Evolutionary conservation across 352 stramenopile genomes (phyloP), one percentile per base, ranked within the genome.

Genomic region (Phytophthora sp.): DNA sequence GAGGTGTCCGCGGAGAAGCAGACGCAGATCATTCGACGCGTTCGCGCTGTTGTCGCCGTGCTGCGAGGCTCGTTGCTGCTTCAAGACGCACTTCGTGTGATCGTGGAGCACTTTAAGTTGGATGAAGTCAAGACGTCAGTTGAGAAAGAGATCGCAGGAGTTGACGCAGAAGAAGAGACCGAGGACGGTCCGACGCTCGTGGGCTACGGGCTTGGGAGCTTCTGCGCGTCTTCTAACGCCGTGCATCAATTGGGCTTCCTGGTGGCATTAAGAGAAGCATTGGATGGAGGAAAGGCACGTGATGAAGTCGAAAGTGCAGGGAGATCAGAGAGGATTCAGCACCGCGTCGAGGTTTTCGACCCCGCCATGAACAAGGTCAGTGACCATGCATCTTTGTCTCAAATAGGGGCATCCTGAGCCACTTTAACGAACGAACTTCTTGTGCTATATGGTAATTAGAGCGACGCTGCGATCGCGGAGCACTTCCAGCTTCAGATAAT

Each of bases 361-460:
- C 86, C 86, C 2, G 82, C 89, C 30, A 95, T 95, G 86, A 95
- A 80, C 54, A 62, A 88, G 71, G 86, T 90, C 60, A 44, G 56
- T 5, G 24, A 13, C 6, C 7, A 29, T 8, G 39, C 5, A 31
- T 50, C 1, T 4, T 49, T 47, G 38, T 13, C 18, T 38, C 31
- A 21, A 24, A 36, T 35, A 35, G n/a, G n/a, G n/a, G 8, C 9
- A 23, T 23, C 8, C n/a, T 46, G 18, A 51, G 8, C 23, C 21
- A 39, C 4, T 6, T 33, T 4, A 18, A 23, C 7, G n/a, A 42
- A 42, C 29, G 66, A 46, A 55, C 30, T 24, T 41, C 23, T 33
- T 2, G 2, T 57, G 26, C 21, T 31, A 11, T 54, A 20, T 60
- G 5, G 12, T 29, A 21, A 53, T 20, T 39, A 93, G 86, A 89